Evolutionary conservation across 2,329 filamentous ascomycete genomes (phyloP).

Genomic region (Gnomoniopsis sp.): DNA sequence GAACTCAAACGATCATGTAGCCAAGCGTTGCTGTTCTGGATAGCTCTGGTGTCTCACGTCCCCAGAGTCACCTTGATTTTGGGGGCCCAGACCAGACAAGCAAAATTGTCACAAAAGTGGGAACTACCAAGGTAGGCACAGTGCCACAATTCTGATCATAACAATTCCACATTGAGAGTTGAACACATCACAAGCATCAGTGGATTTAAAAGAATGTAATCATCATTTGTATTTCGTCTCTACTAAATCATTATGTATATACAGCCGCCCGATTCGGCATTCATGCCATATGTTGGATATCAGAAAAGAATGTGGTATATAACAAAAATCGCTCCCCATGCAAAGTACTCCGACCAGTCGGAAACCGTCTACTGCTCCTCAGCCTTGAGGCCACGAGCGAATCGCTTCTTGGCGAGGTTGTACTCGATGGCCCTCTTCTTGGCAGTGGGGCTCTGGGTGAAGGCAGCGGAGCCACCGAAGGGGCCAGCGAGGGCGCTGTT

Average conservation of each 20-base stretch:
- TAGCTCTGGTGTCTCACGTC: no score
- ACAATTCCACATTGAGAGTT: no score
- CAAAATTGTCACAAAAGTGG: no score
- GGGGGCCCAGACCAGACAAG: no score
- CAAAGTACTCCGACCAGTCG: neutral
- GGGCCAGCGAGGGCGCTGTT: conserved; percentile 61
- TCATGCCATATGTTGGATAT: neutral
- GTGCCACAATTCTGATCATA: no score
- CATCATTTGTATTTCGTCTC: neutral
- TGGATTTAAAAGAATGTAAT: neutral
- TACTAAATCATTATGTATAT: neutral
- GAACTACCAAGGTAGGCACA: no score
- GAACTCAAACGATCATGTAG: no score
- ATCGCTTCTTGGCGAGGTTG: conserved; percentile 33
- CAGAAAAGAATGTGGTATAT: neutral
- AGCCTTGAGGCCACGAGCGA: conserved; percentile 15
- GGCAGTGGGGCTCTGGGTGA: conserved; percentile 56
- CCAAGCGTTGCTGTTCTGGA: no score
- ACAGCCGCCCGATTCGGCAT: neutral
- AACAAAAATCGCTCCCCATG: neutral
- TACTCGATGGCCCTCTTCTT: conserved; percentile 62
- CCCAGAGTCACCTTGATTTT: no score
- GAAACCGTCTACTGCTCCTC: conserved; percentile 1
- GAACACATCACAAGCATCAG: no score
- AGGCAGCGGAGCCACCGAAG: conserved; percentile 64